phyloP scores from a whole-genome alignment of 2,329 filamentous ascomycete genomes.

The Stachybotrys echinatus region DNA sequence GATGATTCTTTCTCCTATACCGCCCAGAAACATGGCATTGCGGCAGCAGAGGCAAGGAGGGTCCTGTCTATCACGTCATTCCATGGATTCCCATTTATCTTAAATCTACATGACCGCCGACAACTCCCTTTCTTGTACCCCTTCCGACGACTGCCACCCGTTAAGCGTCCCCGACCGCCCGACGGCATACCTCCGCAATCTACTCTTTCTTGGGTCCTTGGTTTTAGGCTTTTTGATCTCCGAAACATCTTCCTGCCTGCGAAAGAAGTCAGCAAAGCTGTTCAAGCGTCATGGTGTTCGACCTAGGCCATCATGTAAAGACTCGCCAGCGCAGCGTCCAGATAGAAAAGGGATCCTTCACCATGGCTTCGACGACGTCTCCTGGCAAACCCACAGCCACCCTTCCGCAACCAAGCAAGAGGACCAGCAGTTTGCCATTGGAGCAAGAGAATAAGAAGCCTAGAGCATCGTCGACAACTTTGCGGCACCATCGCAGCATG shows the following conservation, averaged over 20 bases:
- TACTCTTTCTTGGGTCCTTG: slow-evolving; percentile 40
- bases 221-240: slow-evolving; percentile 29
- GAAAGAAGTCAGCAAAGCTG: slow-evolving; percentile 9
- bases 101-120: no score
- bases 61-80: no score
- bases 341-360: slow-evolving; percentile 29
- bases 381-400: slow-evolving; percentile 9
- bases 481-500: slow-evolving; percentile 45
- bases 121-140: not conserved
- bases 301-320: slow-evolving; percentile 37
- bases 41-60: slow-evolving; percentile 15
- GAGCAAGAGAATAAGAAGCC: slow-evolving; percentile 8
- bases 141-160: slow-evolving; percentile 8
- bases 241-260: slow-evolving; percentile 16
- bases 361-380: slow-evolving; percentile 8
- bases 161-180: not conserved
- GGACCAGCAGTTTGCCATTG: slow-evolving; percentile 26
- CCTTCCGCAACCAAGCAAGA: slow-evolving; percentile 16
- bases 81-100: no score
- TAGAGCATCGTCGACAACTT: slow-evolving; percentile 1
- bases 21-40: slow-evolving; percentile 18
- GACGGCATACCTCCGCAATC: slow-evolving; percentile 20
- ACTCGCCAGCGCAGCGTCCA: slow-evolving; percentile 44
- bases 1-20: slow-evolving; percentile 22
- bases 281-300: slow-evolving; percentile 30